These are phyloP conservation scores for Blastocystis sp. DNA, from an alignment of 352 stramenopile genomes.

Conservation along the genomic window DNA sequence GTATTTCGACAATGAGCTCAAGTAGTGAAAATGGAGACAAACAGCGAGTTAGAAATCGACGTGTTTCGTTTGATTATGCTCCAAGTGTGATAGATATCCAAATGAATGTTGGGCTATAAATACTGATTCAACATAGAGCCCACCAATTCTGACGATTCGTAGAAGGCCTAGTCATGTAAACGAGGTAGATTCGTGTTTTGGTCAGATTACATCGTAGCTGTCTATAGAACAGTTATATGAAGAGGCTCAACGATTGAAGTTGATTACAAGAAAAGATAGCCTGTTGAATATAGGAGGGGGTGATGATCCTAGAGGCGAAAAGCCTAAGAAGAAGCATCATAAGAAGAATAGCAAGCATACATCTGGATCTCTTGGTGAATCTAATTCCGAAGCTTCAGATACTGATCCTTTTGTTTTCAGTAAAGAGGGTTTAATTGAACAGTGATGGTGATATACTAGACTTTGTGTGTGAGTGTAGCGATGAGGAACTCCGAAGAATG, in stretches of 20 bases:
- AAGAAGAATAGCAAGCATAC: not conserved
- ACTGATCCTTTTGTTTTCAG: not conserved
- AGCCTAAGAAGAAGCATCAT: not conserved
- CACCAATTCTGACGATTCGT: slow-evolving; percentile 7
- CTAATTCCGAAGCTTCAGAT: not conserved
- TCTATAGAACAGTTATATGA: slow-evolving; percentile 15
- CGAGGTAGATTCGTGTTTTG: not conserved
- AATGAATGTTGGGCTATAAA: not conserved
- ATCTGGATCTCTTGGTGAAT: no score
- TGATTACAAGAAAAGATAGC: slow-evolving; percentile 1
- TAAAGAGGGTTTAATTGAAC: not conserved
- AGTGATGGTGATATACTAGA: not conserved
- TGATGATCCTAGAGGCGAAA: not conserved
- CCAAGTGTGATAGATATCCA: slow-evolving; percentile 6
- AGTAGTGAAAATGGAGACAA: not conserved
- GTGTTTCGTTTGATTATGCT: slow-evolving; percentile 48
- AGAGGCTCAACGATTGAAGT: not conserved
- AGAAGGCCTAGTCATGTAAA: slow-evolving; percentile 18
- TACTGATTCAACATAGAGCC: not conserved
- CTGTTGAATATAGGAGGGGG: not conserved
- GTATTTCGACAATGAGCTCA: no score
- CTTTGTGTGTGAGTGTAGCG: not conserved
- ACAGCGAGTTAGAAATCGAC: not conserved
- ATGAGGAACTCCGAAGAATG: not conserved
- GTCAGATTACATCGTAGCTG: not conserved